Percentiles rank a stretch among this genome's conserved stretches.
Conservation (phyloP, 306 rosid genomes). For the Begonia loranthoides region DNA sequence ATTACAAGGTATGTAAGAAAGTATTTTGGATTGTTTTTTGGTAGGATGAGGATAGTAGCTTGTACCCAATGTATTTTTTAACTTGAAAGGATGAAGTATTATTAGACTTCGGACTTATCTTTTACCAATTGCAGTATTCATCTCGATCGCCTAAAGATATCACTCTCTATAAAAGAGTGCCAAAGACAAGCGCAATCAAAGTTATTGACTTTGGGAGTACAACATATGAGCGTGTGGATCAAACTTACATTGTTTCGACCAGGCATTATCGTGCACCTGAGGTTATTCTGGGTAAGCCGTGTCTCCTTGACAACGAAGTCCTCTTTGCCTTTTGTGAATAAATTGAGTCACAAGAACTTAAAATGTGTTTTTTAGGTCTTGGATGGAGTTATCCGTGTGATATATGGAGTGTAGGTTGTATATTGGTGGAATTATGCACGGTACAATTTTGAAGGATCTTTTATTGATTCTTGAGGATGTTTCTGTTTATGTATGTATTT, state of each 20-base stretch:
- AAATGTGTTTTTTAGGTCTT: conserved; percentile 34
- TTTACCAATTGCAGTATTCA: conserved; percentile 32
- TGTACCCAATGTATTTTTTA: background rate
- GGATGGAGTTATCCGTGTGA: conserved; percentile 97
- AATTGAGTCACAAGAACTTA: background rate
- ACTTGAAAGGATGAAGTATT: background rate
- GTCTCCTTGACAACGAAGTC: background rate
- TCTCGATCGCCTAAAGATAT: conserved; percentile 59
- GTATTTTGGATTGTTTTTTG: background rate
- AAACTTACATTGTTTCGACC: conserved; percentile 80
- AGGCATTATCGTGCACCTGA: conserved; percentile 97
- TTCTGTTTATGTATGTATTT: background rate
- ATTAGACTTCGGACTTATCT: background rate
- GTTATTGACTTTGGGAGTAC: conserved; percentile 99
- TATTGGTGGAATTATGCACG: conserved; percentile 83
- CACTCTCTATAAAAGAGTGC: conserved; percentile 65
- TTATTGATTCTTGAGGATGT: background rate
- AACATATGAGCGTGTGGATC: conserved; percentile 75
- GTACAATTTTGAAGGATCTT: conserved; percentile 15
- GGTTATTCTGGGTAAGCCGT: conserved; percentile 67
- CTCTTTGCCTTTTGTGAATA: background rate
- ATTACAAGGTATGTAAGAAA: conserved; percentile 30
- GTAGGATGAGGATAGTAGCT: no score
- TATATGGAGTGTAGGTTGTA: conserved; percentile 96
- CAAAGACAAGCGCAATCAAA: conserved; percentile 82